Base-by-base conservation (phyloP, 805 yeast species). In the Schwanniomyces polymorphus region DNA sequence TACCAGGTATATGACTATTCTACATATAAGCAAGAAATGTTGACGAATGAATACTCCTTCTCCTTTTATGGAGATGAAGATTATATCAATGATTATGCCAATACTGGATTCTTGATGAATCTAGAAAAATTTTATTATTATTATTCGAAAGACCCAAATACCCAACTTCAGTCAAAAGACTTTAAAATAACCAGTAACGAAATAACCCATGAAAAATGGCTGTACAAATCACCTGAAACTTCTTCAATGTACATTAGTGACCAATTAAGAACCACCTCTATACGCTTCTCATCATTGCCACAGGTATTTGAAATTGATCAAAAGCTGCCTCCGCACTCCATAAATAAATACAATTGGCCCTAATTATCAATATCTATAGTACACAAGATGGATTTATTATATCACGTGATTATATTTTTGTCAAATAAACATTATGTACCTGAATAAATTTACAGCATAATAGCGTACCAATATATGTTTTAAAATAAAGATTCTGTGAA, bases 41-140 rank as follows among this genome's bases (percentile, higher is more conserved):
- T 52, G 41, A 31, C 4, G 6, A 16, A 31, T 31, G 21, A 14
- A 4, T 7, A 16, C 17, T 41, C 49, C 29, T 46, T 43, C 44
- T 38, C 45, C 38, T 34, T 18, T 41, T 49, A 39, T 21, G 43
- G 43, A 23, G 27, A 37, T 25, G 12, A 37, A 23, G 18, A 26
- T 31, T 10, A 9, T 27, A 33, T 51, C 21, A 51, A 49, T 16
- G 46, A 41, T 37, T 47, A 41, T 46, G 41, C 46, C 28, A 51
- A 46, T 17, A 40, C 38, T 45, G 46, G 52, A 44, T 44, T 56
- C 31, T 37, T 57, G n/a, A 51, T 61, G 57, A 61, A 63, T 42
- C 48, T 57, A 6, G 59, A 52, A n/a, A 52, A 55, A 43, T 56
- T 57, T 10, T 25, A 27, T 12, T 34, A 23, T 18, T 42, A 42